Percentiles rank a stretch among this genome's conserved stretches.
These are phyloP conservation scores for Fusarium citri DNA, from an alignment of 2,329 filamentous ascomycete genomes.

Conservation along the genomic window DNA sequence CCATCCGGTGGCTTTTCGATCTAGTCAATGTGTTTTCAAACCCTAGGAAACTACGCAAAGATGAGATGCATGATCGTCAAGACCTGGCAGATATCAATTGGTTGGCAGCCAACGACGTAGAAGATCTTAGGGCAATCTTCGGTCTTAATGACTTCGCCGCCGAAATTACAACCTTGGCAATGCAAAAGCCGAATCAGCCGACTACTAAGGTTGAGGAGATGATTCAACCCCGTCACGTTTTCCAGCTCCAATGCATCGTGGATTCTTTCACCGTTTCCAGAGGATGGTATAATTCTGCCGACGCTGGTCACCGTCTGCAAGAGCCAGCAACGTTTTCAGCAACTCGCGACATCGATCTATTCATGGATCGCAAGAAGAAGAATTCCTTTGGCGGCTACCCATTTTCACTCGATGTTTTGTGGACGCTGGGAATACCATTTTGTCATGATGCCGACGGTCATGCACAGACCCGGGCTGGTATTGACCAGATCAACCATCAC, in stretches of 20 bases:
- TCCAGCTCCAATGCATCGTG: constrained; percentile 63
- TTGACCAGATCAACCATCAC: not conserved
- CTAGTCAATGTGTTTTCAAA: constrained; percentile 59
- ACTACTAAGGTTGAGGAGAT: constrained; percentile 48
- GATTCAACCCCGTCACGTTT: constrained; percentile 61
- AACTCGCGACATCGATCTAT: constrained; percentile 56
- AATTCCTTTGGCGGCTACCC: constrained; percentile 27
- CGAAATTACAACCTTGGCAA: constrained; percentile 57
- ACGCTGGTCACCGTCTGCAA: constrained; percentile 52
- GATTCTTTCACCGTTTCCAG: constrained; percentile 59
- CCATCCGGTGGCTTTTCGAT: constrained; percentile 65
- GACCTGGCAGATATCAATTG: not conserved
- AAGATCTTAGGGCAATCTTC: constrained; percentile 47
- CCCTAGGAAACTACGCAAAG: not conserved
- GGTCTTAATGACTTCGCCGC: constrained; percentile 60
- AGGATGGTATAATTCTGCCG: constrained; percentile 54
- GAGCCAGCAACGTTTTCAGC: constrained; percentile 54
- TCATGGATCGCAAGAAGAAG: constrained; percentile 54
- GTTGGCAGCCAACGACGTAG: not conserved
- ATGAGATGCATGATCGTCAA: not conserved
- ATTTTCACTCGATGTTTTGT: no score
- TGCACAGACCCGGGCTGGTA: not conserved
- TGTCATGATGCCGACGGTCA: not conserved
- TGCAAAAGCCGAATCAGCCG: constrained; percentile 54
- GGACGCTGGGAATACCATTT: not conserved